phyloP scores from a whole-genome alignment of 176 grass and related monocot genomes.

The Triticum monococcum region DNA sequence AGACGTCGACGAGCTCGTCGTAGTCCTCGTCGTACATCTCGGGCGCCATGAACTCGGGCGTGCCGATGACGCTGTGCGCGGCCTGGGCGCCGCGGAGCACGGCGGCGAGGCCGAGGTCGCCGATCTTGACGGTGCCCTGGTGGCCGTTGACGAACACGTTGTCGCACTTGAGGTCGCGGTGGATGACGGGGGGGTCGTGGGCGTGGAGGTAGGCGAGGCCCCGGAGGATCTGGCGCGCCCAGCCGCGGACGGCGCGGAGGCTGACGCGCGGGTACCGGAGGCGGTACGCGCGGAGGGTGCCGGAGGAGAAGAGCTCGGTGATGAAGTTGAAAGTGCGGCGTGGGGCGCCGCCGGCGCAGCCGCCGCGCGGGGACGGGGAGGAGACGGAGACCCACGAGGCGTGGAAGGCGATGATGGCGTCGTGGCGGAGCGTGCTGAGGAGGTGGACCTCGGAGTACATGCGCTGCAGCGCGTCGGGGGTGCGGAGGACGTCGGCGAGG shows the following conservation, averaged over 20 bases:
- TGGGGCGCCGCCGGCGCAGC: background rate
- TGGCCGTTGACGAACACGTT: conserved; percentile 90
- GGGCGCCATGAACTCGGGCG: conserved; percentile 97
- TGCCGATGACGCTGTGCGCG: conserved; percentile 87
- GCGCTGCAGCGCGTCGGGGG: conserved; percentile 61
- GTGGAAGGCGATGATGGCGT: conserved; percentile 72
- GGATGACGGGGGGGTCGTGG: conserved; percentile 67
- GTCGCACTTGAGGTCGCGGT: conserved; percentile 92
- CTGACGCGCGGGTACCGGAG: conserved; percentile 57
- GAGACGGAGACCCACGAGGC: conserved; percentile 59
- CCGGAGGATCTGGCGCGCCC: conserved; percentile 66
- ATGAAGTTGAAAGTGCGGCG: conserved; percentile 86
- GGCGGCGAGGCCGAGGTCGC: conserved; percentile 82
- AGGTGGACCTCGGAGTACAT: conserved; percentile 94
- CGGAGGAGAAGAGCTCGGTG: conserved; percentile 97
- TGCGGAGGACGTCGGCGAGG: conserved; percentile 53
- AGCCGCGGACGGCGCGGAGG: conserved; percentile 60
- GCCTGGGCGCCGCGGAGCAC: conserved; percentile 39
- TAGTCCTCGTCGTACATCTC: conserved; percentile 96
- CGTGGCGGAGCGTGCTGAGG: conserved; percentile 64
- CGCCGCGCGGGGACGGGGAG: background rate
- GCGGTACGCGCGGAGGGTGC: conserved; percentile 73
- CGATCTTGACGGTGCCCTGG: conserved; percentile 89
- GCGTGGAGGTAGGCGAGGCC: conserved; percentile 73
- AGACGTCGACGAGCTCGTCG: conserved; percentile 69